Conservation (phyloP, 371 early-diverging fungal genomes). For the Mortierella sp. region DNA sequence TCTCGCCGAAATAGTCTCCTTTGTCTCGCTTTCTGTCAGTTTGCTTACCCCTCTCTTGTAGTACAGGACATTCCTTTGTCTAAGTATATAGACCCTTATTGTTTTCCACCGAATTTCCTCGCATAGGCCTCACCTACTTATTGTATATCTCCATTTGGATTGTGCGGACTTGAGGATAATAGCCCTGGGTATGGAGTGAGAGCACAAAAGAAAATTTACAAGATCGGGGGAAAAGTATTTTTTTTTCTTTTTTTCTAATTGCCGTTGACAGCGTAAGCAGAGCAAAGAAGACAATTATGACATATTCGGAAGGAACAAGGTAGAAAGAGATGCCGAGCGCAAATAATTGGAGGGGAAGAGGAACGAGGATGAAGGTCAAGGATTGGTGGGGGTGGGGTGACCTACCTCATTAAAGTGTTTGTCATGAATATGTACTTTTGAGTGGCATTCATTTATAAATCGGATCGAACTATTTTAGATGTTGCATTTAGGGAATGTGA, state of each 20-base stretch:
- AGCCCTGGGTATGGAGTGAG: not conserved
- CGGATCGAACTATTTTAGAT: no score
- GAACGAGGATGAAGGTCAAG: no score
- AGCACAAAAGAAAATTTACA: no score
- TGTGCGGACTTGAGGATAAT: not conserved
- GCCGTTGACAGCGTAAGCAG: not conserved
- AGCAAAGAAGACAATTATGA: not conserved
- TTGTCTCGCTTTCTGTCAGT: constrained; percentile 25
- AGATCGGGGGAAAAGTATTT: no score
- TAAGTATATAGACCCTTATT: not conserved
- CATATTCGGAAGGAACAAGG: not conserved
- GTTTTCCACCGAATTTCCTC: not conserved
- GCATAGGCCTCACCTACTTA: not conserved
- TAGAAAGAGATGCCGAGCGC: not conserved
- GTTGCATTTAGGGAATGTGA: no score
- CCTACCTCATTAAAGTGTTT: not conserved
- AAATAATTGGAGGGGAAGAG: not conserved
- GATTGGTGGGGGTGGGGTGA: not conserved
- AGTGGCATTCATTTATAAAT: no score
- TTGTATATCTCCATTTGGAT: not conserved
- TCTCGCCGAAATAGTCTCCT: constrained; percentile 20
- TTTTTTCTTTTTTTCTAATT: no score
- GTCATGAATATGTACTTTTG: no score
- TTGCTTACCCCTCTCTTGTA: not conserved
- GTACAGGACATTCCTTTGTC: not conserved